Conservation (phyloP, 73 alveolate species). For the Tetrahymena borealis region DNA sequence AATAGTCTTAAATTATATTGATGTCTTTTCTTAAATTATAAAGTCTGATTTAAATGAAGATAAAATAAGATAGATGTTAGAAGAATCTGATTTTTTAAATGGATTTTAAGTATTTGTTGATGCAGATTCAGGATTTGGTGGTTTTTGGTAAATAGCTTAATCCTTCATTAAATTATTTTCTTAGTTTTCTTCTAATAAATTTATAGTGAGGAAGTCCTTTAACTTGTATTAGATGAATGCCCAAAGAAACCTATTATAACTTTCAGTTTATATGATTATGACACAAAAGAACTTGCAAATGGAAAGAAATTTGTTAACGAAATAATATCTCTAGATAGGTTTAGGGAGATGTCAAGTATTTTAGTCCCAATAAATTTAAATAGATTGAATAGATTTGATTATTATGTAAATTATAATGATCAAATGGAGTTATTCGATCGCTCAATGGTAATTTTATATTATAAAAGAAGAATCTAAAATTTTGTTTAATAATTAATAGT, state of each 20-base stretch:
- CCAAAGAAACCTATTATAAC: background rate
- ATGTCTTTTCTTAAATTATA: background rate
- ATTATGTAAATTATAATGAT: background rate
- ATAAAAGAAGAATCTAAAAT: background rate
- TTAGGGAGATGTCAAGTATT: background rate
- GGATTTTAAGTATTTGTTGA: background rate
- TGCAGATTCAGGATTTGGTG: background rate
- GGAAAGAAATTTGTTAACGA: background rate
- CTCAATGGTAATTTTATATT: background rate
- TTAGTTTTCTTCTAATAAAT: too few species aligned
- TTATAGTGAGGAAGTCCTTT: background rate
- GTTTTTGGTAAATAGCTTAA: background rate
- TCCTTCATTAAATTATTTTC: too few species aligned
- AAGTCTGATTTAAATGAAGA: background rate
- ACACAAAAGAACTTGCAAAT: background rate
- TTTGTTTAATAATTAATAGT: background rate
- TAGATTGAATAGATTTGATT: background rate
- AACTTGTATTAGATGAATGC: background rate
- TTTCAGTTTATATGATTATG: background rate
- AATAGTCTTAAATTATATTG: too few species aligned
- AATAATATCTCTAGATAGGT: background rate
- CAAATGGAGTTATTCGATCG: background rate
- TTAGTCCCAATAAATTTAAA: background rate
- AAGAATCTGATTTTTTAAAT: background rate
- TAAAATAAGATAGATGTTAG: background rate